These are phyloP conservation scores for Casaregolazyma lundiana DNA, from an alignment of 1,139 yeast species.

Conservation along the genomic window DNA sequence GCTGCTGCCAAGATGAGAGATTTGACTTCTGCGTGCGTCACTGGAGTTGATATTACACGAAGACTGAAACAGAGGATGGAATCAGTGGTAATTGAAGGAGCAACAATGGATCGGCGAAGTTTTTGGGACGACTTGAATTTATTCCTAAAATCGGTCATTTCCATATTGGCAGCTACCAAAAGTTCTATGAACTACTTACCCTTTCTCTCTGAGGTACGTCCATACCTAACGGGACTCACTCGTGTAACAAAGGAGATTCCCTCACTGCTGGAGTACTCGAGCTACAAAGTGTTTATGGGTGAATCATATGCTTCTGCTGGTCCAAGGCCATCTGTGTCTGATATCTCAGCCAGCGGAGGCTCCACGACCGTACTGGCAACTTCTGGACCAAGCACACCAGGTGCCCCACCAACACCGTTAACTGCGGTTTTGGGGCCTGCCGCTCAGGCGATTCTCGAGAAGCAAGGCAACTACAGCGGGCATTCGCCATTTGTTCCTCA, in stretches of 20 bases:
- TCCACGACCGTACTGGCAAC: conserved; percentile 6
- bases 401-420: conserved; percentile 33
- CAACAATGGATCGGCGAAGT: conserved; percentile 51
- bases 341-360: conserved; percentile 4
- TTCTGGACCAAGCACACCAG: conserved; percentile 9
- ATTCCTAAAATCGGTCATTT: conserved; percentile 77
- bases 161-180: conserved; percentile 77
- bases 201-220: conserved; percentile 70
- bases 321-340: conserved; percentile 8
- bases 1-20: conserved; percentile 70
- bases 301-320: conserved; percentile 12
- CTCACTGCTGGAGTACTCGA: conserved; percentile 62
- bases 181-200: conserved; percentile 79
- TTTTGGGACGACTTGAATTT: conserved; percentile 87
- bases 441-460: conserved; percentile 34
- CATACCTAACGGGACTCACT: conserved; percentile 75
- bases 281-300: conserved; percentile 33
- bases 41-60: conserved; percentile 76
- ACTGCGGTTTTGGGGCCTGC: conserved; percentile 38
- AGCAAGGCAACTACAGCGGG: conserved; percentile 18
- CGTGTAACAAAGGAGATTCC: conserved; percentile 90
- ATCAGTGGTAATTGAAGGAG: conserved; percentile 43
- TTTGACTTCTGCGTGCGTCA: conserved; percentile 69
- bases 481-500: conserved; percentile 22
- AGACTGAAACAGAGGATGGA: conserved; percentile 56